These are phyloP conservation scores for Stagonosporopsis cucurbitacearum DNA, from an alignment of 2,329 filamentous ascomycete species.

Conservation along the genomic window DNA sequence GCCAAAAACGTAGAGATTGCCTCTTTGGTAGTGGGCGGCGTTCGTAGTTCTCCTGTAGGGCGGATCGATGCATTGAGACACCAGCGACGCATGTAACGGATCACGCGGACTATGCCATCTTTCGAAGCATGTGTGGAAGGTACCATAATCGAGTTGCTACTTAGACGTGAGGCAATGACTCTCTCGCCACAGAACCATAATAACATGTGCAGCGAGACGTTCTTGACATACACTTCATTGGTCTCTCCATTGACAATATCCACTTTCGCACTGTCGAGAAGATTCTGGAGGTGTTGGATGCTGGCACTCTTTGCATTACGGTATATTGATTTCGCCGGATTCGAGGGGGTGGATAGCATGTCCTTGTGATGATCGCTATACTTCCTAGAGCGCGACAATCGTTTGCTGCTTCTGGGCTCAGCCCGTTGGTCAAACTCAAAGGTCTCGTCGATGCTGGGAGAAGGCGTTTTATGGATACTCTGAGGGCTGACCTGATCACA, in stretches of 20 bases:
- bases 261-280: neutral
- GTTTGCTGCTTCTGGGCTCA: neutral
- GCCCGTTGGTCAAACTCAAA: too few relatives aligned
- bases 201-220: constrained; percentile 1
- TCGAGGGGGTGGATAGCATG: too few relatives aligned
- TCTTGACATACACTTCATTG: neutral
- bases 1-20: constrained; percentile 7
- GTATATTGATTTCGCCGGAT: neutral
- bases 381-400: neutral
- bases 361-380: neutral
- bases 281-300: neutral
- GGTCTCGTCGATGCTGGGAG: too few relatives aligned
- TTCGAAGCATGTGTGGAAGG: neutral
- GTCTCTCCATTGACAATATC: neutral
- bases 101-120: neutral
- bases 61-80: neutral
- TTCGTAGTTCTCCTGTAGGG: neutral
- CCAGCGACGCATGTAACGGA: constrained; percentile 16
- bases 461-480: too few relatives aligned
- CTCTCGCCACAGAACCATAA: neutral
- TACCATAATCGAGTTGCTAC: neutral
- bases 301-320: neutral
- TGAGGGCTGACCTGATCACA: too few relatives aligned
- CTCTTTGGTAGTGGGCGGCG: constrained; percentile 8
- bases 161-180: neutral